Conservation (phyloP, 2,329 filamentous ascomycete species). For the Penicillium vulpinum region DNA sequence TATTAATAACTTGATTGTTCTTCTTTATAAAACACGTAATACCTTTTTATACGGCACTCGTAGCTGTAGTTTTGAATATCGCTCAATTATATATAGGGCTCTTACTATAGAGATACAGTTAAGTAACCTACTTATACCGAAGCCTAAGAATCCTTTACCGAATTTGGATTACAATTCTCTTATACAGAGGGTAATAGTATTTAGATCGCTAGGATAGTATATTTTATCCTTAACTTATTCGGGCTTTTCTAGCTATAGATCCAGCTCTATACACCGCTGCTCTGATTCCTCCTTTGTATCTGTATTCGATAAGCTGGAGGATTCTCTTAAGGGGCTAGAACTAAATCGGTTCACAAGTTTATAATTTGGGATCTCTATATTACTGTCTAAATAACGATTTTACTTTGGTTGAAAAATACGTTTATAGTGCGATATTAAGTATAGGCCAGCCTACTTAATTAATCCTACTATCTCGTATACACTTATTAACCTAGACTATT, state of each 20-base stretch:
- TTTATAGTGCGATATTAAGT: too few relatives aligned
- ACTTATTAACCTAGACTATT: too few relatives aligned
- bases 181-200: slow-evolving; percentile 3
- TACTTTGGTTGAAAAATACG: too few relatives aligned
- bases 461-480: too few relatives aligned
- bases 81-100: slow-evolving; percentile 27
- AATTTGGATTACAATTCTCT: neutral
- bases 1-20: slow-evolving; percentile 13
- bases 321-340: neutral
- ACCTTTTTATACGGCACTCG: slow-evolving; percentile 6
- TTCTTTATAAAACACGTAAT: slow-evolving; percentile 13
- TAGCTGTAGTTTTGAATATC: slow-evolving; percentile 26
- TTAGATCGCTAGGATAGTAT: slow-evolving; percentile 15
- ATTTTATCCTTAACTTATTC: too few relatives aligned
- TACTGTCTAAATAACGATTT: too few relatives aligned
- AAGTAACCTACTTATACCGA: neutral
- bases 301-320: neutral
- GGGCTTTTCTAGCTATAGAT: neutral
- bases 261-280: neutral
- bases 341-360: neutral
- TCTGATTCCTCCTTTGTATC: slow-evolving; percentile 4
- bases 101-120: neutral
- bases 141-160: too few relatives aligned
- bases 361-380: too few relatives aligned
- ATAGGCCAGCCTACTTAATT: too few relatives aligned